These are phyloP conservation scores for Alternaria metachromatica DNA, from an alignment of 2,329 filamentous ascomycete species.

Conservation along the genomic window DNA sequence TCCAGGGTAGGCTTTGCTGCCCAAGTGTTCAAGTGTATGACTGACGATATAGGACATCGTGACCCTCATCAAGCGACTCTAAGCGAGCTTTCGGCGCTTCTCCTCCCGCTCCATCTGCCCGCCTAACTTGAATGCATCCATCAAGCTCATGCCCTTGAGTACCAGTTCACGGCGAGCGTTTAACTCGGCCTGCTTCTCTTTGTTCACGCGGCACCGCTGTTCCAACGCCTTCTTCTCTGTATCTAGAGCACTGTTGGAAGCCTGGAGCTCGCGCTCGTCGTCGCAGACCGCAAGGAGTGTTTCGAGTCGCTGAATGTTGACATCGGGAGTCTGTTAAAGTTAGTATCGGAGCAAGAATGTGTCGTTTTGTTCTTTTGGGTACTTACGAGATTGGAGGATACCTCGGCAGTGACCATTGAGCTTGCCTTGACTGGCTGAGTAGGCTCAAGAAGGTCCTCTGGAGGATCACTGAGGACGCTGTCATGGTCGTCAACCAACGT, in stretches of 20 bases:
- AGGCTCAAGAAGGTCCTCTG: background rate
- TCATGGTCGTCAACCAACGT: background rate
- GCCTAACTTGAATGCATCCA: background rate
- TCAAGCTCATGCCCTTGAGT: background rate
- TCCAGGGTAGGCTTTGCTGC: too few relatives aligned
- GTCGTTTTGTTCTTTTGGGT: too few relatives aligned
- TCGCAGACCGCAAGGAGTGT: background rate
- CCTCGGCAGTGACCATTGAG: background rate
- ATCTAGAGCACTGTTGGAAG: too few relatives aligned
- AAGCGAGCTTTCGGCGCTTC: background rate
- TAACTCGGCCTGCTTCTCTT: background rate
- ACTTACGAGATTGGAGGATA: background rate
- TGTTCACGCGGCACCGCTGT: too few relatives aligned
- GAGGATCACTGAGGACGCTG: background rate
- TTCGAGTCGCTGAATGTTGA: background rate
- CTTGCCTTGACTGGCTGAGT: background rate
- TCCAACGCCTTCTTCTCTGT: accelerated
- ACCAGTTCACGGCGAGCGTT: background rate
- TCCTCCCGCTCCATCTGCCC: background rate
- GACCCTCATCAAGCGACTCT: background rate
- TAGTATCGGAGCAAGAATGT: background rate
- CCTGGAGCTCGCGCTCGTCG: background rate
- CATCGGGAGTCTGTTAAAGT: background rate
- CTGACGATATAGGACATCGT: too few relatives aligned
- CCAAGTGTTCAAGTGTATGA: too few relatives aligned